A percentile compares a stretch with the other conserved stretches of the same genome.
These are phyloP conservation scores for Kwoniella pini DNA, from an alignment of 768 basidiomycete species.

Conservation along the genomic window DNA sequence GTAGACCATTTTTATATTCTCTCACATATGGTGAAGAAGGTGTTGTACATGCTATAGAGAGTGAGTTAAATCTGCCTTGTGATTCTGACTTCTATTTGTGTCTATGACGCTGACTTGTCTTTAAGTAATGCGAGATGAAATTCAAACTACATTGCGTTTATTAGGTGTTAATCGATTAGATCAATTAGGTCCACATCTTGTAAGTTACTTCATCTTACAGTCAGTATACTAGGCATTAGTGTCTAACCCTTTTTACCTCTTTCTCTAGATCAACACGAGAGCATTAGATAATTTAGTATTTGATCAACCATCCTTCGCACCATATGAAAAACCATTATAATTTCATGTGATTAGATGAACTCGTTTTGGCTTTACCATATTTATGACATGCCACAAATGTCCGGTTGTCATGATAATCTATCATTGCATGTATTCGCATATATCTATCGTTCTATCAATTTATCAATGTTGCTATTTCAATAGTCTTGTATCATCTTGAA, in stretches of 20 bases:
- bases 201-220: slow-evolving; percentile 16
- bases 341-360: not conserved
- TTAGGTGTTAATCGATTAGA: slow-evolving; percentile 55
- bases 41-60: slow-evolving; percentile 52
- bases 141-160: slow-evolving; percentile 57
- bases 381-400: too few species aligned
- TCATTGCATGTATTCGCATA: too few species aligned
- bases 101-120: not conserved
- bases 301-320: slow-evolving; percentile 14
- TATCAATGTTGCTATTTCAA: too few species aligned
- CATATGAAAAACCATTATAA: slow-evolving; percentile 13
- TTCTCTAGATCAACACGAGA: slow-evolving; percentile 14
- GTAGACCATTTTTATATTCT: slow-evolving; percentile 56
- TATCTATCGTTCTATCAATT: too few species aligned
- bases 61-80: slow-evolving; percentile 29
- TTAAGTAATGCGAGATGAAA: slow-evolving; percentile 57
- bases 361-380: too few species aligned
- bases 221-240: too few species aligned
- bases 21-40: slow-evolving; percentile 56
- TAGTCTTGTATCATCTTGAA: too few species aligned
- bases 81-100: not conserved
- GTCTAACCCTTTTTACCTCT: not conserved
- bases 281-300: slow-evolving; percentile 17
- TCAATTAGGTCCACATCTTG: slow-evolving; percentile 55
- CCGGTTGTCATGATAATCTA: too few species aligned